Evolutionary conservation across 2,329 filamentous ascomycete species (phyloP), one percentile per base, ranked within the genome.

Genomic region (Exophiala phaeomuriformis): DNA sequence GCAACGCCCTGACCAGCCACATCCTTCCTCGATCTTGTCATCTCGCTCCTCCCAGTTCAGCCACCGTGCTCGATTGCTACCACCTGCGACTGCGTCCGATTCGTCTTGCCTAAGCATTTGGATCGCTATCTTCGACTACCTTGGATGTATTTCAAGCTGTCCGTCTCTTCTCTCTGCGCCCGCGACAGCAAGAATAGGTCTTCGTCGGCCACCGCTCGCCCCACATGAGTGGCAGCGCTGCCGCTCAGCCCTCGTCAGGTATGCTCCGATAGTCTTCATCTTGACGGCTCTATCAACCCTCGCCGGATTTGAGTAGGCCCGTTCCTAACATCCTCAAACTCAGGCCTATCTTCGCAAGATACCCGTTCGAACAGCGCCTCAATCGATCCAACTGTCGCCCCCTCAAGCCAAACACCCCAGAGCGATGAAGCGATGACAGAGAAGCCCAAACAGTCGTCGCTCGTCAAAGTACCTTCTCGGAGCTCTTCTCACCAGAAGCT

Each of bases 191-290:
- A 54, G 45, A 51, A 19, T 42, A 49, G 59, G 57, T 58, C 56
- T 49, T 46, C 42, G 44, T 45, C 51, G 61, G 59, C 56, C 62
- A 57, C 30, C 53, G 28, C 35, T 62, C 57, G 62, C 62, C 62
- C 62, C 62, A 63, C 62, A 64, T 64, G 62, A 64, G 62, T 58
- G 58, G 60, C 51, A 62, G 55, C 54, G 51, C 60, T 56, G 51
- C 59, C 56, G 54, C 58, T 57, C 61, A 61, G 51, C 55, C 60
- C 55, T 57, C 53, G 36, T 51, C 59, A 58, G 61, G 58, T 62
- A 61, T 49, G 47, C 52, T 42, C 45, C 52, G 43, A 57, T 30
- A 40, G 32, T 53, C 49, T 50, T 50, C 47, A 42, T 35, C 32
- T 48, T 29, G 33, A 55, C 27, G 37, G 51, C 12, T 52, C 39